phyloP scores from a whole-genome alignment of 371 early-diverging fungal species.

The Entomophthora muscae region DNA sequence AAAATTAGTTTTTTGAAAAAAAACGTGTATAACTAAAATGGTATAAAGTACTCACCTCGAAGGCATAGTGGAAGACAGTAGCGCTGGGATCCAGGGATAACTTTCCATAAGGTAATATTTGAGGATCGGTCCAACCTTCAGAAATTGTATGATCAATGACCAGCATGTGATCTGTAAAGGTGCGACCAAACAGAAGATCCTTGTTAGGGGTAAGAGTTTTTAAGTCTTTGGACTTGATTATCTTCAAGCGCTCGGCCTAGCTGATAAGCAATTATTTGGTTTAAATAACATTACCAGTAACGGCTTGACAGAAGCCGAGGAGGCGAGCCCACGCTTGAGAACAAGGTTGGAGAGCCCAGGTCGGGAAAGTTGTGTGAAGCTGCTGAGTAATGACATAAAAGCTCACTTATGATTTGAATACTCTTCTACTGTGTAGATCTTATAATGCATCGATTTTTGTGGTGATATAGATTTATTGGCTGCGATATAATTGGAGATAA shows the following conservation, averaged over 20 bases:
- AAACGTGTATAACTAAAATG: too few relatives aligned
- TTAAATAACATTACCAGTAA: neutral
- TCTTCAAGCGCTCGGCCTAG: neutral
- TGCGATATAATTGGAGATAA: too few relatives aligned
- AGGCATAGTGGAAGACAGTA: slow-evolving; percentile 83
- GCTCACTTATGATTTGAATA: too few relatives aligned
- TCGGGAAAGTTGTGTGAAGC: too few relatives aligned
- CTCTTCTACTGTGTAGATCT: too few relatives aligned
- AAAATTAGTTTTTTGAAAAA: neutral
- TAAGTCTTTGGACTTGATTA: neutral
- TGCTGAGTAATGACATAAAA: too few relatives aligned
- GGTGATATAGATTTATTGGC: too few relatives aligned
- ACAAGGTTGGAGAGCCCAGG: neutral
- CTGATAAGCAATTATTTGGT: too few relatives aligned
- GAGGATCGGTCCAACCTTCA: slow-evolving; percentile 60
- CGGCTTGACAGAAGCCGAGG: neutral
- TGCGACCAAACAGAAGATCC: slow-evolving; percentile 70
- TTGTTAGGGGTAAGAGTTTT: slow-evolving; percentile 43
- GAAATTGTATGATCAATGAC: slow-evolving; percentile 53
- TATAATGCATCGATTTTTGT: too few relatives aligned
- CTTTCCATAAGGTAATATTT: slow-evolving; percentile 62
- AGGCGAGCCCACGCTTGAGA: neutral
- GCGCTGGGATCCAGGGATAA: slow-evolving; percentile 67
- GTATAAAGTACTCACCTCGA: slow-evolving; percentile 26
- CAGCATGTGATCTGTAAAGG: slow-evolving; percentile 92